These are phyloP conservation scores for Ogataea paraovalis DNA, from an alignment of 805 yeast genomes.

Conservation along the genomic window DNA sequence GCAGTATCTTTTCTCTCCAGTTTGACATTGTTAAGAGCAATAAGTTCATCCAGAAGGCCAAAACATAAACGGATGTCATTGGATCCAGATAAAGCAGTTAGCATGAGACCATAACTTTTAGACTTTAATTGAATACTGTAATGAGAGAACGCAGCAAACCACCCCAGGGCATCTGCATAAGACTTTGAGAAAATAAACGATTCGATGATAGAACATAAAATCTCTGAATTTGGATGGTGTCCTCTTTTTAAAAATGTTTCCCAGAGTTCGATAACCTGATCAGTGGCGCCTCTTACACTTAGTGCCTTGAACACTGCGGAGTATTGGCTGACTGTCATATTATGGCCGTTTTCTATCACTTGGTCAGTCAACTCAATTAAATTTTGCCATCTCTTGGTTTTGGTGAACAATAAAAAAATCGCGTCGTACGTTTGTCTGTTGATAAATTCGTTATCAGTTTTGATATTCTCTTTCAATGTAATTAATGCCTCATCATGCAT, in stretches of 20 bases:
- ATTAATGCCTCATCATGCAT: constrained; percentile 12
- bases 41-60: constrained; percentile 29
- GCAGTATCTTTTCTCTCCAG: constrained; percentile 12
- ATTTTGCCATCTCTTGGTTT: constrained; percentile 40
- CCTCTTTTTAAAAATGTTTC: constrained; percentile 41
- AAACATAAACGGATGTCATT: constrained; percentile 34
- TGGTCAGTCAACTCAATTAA: constrained; percentile 55
- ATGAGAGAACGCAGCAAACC: constrained; percentile 33
- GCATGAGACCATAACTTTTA: constrained; percentile 32
- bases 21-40: constrained; percentile 3
- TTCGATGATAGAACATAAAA: constrained; percentile 43
- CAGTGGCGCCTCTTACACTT: constrained; percentile 48
- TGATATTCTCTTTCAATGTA: constrained; percentile 4
- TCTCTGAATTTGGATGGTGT: constrained; percentile 41
- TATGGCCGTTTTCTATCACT: constrained; percentile 48
- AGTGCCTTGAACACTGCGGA: constrained; percentile 58
- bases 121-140: constrained; percentile 28
- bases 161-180: constrained; percentile 32
- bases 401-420: constrained; percentile 18
- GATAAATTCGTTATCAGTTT: constrained; percentile 9
- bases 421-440: constrained; percentile 14
- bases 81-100: constrained; percentile 34
- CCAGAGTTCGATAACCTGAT: constrained; percentile 38
- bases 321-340: constrained; percentile 52
- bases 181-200: constrained; percentile 37